These are phyloP conservation scores for Podaxis sp. DNA, from an alignment of 768 basidiomycete genomes.

Conservation along the genomic window DNA sequence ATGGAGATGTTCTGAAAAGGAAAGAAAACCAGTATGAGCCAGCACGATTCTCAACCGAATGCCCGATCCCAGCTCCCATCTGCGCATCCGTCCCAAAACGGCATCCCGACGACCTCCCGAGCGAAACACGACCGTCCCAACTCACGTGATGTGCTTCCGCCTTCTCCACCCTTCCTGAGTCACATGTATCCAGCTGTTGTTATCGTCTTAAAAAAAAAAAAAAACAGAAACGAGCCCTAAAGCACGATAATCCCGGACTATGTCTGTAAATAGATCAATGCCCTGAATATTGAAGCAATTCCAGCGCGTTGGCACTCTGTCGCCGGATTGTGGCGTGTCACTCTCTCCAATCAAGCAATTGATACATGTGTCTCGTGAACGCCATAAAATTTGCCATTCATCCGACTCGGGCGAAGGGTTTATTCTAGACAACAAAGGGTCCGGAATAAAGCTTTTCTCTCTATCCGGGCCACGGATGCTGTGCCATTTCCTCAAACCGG, in stretches of 20 bases:
- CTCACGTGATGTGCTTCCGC: neutral
- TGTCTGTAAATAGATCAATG: neutral
- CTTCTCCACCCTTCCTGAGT: neutral
- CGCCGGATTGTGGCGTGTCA: neutral
- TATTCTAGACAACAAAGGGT: neutral
- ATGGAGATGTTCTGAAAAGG: neutral
- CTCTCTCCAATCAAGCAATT: neutral
- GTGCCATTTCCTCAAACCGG: neutral
- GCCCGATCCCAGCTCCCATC: neutral
- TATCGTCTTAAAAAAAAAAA: too few species aligned
- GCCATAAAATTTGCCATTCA: neutral
- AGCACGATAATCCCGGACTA: neutral
- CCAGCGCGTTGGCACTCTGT: neutral
- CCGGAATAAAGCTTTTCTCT: neutral
- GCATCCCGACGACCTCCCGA: neutral
- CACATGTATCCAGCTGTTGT: too few species aligned
- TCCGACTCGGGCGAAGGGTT: neutral
- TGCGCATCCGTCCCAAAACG: neutral
- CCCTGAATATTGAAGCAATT: neutral
- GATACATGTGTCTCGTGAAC: neutral
- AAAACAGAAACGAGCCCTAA: too few species aligned
- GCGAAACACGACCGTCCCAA: neutral
- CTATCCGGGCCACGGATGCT: neutral
- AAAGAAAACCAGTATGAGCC: slow-evolving; percentile 6
- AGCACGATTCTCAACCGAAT: neutral